Conservation (phyloP, 2,329 filamentous ascomycete genomes). For the Hypoxylon sp. region DNA sequence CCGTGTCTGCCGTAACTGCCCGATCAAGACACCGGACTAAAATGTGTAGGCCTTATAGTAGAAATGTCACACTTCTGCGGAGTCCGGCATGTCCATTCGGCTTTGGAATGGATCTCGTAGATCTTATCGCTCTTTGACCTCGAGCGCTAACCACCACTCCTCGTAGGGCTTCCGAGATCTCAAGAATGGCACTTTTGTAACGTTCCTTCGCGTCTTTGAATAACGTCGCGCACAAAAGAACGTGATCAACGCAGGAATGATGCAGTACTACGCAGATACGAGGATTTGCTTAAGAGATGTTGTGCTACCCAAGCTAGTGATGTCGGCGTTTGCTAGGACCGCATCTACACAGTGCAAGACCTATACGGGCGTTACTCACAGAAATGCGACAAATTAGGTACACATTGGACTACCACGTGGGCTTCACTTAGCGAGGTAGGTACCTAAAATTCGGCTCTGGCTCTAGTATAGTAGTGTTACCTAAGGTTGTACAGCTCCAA, state of each 20-base stretch:
- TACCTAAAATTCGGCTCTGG: too few relatives aligned
- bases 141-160: not conserved
- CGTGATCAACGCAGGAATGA: not conserved
- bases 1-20: not conserved
- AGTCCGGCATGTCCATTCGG: not conserved
- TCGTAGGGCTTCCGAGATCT: not conserved
- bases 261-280: constrained; percentile 16
- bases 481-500: not conserved
- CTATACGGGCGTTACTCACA: constrained; percentile 18
- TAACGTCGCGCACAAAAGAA: not conserved
- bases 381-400: not conserved
- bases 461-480: too few relatives aligned
- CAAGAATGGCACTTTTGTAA: not conserved
- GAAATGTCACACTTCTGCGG: not conserved
- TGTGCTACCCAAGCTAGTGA: constrained; percentile 3
- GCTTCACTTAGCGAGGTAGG: not conserved
- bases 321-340: constrained; percentile 6
- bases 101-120: not conserved
- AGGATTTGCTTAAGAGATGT: not conserved
- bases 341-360: constrained; percentile 11
- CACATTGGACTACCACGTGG: not conserved
- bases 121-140: not conserved
- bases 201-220: not conserved
- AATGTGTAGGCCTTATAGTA: not conserved
- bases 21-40: not conserved